phyloP scores from a whole-genome alignment of 768 basidiomycete species.

The Phanerochaete sordida region DNA sequence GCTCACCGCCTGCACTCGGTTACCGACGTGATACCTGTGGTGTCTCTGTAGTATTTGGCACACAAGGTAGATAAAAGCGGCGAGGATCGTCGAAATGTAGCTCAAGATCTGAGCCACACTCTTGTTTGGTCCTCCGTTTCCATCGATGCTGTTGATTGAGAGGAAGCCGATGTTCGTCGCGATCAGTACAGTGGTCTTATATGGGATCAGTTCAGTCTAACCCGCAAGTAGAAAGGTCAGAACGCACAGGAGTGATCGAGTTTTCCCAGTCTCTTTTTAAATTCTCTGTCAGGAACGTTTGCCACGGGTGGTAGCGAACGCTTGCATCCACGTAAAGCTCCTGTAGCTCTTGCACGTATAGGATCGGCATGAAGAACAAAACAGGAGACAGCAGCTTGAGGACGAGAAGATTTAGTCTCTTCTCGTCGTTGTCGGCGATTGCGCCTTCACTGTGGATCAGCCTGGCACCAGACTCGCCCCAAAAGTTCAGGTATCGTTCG shows the following conservation, averaged over 20 bases:
- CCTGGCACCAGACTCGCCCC: constrained; percentile 40
- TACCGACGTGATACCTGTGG: constrained; percentile 31
- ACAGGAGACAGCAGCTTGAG: background rate
- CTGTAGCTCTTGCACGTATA: constrained; percentile 41
- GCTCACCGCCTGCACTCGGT: constrained; percentile 33
- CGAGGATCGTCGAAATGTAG: constrained; percentile 39
- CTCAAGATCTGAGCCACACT: constrained; percentile 33
- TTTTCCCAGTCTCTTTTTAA: constrained; percentile 51
- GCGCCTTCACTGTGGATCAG: constrained; percentile 31
- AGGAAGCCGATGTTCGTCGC: constrained; percentile 60
- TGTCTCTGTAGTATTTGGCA: constrained; percentile 40
- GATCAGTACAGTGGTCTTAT: constrained; percentile 53
- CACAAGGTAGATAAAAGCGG: constrained; percentile 40
- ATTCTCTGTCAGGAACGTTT: constrained; percentile 37
- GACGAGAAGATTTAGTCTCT: background rate
- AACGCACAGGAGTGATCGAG: constrained; percentile 48
- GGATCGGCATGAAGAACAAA: constrained; percentile 32
- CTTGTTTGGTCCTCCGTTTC: constrained; percentile 9
- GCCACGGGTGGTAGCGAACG: constrained; percentile 40
- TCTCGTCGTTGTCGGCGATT: constrained; percentile 18
- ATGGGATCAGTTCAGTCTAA: too few species aligned
- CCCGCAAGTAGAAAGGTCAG: too few species aligned
- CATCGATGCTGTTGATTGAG: constrained; percentile 43
- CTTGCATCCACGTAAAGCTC: constrained; percentile 47
- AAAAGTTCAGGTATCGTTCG: constrained; percentile 35